Base-by-base conservation (phyloP, 1,284 basidiomycete species). In the Coniferiporia sulphurascens region DNA sequence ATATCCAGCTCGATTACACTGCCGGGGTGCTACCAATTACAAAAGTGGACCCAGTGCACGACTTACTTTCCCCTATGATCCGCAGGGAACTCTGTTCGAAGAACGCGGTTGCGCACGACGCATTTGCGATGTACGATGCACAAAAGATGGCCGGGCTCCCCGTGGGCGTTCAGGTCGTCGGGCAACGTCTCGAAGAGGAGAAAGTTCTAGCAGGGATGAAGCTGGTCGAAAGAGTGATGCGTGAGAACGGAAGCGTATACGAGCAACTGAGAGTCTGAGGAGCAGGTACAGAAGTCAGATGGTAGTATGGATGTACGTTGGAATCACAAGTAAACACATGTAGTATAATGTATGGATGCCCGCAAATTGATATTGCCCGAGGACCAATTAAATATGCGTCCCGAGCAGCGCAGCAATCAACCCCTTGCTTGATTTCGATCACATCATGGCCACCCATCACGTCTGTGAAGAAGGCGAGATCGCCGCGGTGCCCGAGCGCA, bases 91-190 rank as follows among this genome's bases (percentile, higher is more conserved):
- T 72, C 53, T 69, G 67, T 34, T 56, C 69, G 2, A 65, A 67
- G 1, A 74, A 74, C 60, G 64, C 65, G 7, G 69, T 76, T 44
- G 74, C 72, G 52, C 65, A 68, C 4, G 74, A 73, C 36, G 73
- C 73, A 62, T 76, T 76, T 62, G 70, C 68, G 27, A 73, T 82
- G 50, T 89, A 89, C 67, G 78, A 87, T 63, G 73, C 84, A 0
- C 59, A 67, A 0, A 76, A 76, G 64, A 89, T 88, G 86, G 72
- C 79, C 17, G 86, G 85, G 0, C 72, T 89, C 45, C 86, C 87
- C 0, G 76, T 89, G 0, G 86, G 83, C 0, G 75, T 89, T 35
- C 85, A 89, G 70, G 69, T 88, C 3, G 78, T 85, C 2, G 83
- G 83, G 0, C 73, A 74, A 54, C 74, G 78, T 13, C 78, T 81